Conservation (phyloP, 1,284 basidiomycete genomes). For the Marasmius oreades region DNA sequence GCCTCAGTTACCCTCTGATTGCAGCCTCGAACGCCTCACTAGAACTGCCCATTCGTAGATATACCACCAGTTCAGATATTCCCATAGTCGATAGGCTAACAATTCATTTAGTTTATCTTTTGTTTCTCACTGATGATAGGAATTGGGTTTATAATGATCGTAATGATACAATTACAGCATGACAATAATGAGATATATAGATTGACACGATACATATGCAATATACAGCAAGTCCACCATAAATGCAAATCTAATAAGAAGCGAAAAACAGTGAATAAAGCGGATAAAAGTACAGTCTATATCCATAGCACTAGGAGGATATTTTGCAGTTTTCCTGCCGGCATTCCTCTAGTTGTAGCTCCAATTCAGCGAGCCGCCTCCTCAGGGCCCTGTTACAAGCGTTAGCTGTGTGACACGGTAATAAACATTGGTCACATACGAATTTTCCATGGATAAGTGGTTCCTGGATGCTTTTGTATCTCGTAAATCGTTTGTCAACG, state of each 20-base stretch:
- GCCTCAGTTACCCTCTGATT: no score
- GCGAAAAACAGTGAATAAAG: not conserved
- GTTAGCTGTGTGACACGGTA: constrained; percentile 10
- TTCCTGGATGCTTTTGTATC: constrained; percentile 77
- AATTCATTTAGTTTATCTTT: constrained; percentile 1
- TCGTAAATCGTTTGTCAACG: constrained; percentile 69
- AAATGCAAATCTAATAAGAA: constrained; percentile 6
- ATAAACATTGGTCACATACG: constrained; percentile 41
- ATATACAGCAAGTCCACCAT: constrained; percentile 11
- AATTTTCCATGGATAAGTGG: constrained; percentile 69
- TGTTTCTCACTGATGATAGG: not conserved
- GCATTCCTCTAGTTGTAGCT: constrained; percentile 77
- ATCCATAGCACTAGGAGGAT: constrained; percentile 13
- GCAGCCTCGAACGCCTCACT: no score
- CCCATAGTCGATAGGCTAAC: constrained; percentile 18
- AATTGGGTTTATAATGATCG: not conserved
- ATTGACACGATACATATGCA: constrained; percentile 12
- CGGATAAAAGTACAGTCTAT: no score
- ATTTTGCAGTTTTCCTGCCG: constrained; percentile 27
- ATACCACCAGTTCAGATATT: not conserved
- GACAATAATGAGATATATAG: constrained; percentile 4
- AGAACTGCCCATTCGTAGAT: not conserved
- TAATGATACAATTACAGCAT: not conserved
- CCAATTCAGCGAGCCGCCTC: constrained; percentile 65
- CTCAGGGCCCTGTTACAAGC: constrained; percentile 55